Base-by-base conservation (phyloP, 2,329 filamentous ascomycete genomes). In the Alternaria sp. region DNA sequence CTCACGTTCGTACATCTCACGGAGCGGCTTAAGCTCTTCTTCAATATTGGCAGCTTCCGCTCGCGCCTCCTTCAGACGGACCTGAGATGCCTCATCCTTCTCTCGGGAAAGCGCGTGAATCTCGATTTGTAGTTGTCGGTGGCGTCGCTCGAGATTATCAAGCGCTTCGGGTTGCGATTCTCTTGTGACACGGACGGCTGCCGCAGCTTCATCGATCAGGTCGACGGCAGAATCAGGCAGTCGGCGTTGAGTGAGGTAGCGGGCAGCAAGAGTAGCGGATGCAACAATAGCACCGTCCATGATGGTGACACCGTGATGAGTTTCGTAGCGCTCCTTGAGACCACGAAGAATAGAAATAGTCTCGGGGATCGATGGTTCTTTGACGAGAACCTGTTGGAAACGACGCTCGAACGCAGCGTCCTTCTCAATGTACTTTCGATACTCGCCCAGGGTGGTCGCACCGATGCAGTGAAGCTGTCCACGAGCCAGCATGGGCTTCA, bases 341-440 rank as follows among this genome's bases (percentile, higher is more conserved):
- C 95, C 95, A 85, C 95, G 92, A n/a, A 99, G 89, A 74, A 99
- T 99, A 22, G 95, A 99, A 65, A 99, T 88, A 14, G 95, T 98
- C 81, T 99, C 95, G 1, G 88, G 80, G 50, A 98, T 90, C 6
- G 88, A 86, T 3, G 95, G 95, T 78, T 99, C 95, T 82, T 97
- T 97, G 78, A 98, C 94, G 45, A 99, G 81, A 40, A 99, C 95
- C 80, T 99, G 95, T 79, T 99, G 95, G 86, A 99, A 99, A 79
- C 95, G 92, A 80, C 95, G 92, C 81, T 99, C 95, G 78, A 99
- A 99, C 48, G 95, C 95, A 46, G 93, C 92, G 74, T 99, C 95
- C 82, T 99, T 99, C 80, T 99, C 95, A 66, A 99, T 97, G 81
- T 99, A 98, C 80, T 99, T 99, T 75, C 95, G 89, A 81, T 99